phyloP scores from a whole-genome alignment of 139 green algal species.

The Picochlorum sp. region DNA sequence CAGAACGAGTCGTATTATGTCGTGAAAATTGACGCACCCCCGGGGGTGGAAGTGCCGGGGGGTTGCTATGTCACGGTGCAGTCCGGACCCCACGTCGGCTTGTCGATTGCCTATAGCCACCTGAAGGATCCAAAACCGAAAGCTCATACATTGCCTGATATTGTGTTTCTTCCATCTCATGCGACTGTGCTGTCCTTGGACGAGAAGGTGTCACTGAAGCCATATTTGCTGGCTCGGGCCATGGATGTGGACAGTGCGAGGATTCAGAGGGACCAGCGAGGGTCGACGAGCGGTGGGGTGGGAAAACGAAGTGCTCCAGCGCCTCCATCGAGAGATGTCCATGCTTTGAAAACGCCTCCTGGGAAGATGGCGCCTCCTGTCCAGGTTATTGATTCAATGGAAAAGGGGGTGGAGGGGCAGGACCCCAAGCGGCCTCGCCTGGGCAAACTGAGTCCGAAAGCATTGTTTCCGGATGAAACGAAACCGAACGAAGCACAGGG shows the following conservation, averaged over 20 bases:
- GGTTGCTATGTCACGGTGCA: conserved; percentile 28
- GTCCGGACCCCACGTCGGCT: conserved; percentile 17
- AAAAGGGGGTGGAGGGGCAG: too few species aligned
- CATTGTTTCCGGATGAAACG: too few species aligned
- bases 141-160: conserved; percentile 23
- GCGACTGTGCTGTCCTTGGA: conserved; percentile 13
- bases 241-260: conserved; percentile 1
- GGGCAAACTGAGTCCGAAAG: too few species aligned
- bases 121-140: conserved; percentile 1
- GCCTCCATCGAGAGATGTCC: not conserved
- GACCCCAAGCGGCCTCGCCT: too few species aligned
- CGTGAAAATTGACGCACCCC: conserved; percentile 21
- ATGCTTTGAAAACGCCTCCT: not conserved
- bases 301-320: not conserved
- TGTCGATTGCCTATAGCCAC: not conserved
- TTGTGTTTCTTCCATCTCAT: conserved; percentile 19
- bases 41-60: conserved; percentile 5
- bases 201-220: conserved; percentile 13
- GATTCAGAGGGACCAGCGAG: not conserved
- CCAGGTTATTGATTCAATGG: not conserved
- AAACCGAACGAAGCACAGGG: too few species aligned
- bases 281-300: not conserved
- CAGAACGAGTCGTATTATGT: conserved; percentile 20
- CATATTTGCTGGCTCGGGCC: conserved; percentile 16
- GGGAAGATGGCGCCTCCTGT: not conserved